These are phyloP conservation scores for Alloteropsis semialata DNA, from an alignment of 176 grass and related monocot genomes.

Conservation along the genomic window DNA sequence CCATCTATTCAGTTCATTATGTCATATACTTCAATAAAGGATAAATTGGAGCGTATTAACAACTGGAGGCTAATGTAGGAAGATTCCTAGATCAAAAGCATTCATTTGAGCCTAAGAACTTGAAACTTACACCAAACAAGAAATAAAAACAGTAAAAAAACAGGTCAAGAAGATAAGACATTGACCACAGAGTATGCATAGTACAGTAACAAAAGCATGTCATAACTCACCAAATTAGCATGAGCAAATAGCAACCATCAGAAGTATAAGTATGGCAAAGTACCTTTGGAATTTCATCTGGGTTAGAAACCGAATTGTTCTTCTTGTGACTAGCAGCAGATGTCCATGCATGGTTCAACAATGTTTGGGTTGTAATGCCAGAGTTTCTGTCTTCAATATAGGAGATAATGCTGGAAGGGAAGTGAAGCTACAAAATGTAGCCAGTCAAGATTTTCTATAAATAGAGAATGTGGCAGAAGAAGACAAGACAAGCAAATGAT, in stretches of 20 bases:
- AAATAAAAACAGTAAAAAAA: conserved; percentile 20
- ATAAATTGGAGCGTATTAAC: neutral
- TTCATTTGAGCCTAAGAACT: neutral
- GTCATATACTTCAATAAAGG: neutral
- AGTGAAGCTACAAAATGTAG: conserved; percentile 59
- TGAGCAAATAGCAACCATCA: neutral
- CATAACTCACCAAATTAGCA: neutral
- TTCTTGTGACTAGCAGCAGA: conserved; percentile 71
- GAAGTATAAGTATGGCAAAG: conserved; percentile 14
- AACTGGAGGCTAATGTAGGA: neutral
- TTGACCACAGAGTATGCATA: neutral
- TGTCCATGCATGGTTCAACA: conserved; percentile 76
- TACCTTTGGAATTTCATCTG: conserved; percentile 76
- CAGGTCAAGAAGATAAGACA: neutral
- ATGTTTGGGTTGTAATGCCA: conserved; percentile 86
- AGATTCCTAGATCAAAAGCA: neutral
- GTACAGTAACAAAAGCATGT: neutral
- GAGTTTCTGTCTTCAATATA: conserved; percentile 87
- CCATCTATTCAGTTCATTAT: neutral
- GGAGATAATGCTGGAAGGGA: conserved; percentile 81
- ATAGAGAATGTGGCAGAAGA: neutral
- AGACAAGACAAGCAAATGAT: conserved; percentile 18
- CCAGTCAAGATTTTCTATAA: neutral
- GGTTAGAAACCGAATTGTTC: conserved; percentile 57
- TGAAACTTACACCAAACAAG: neutral